Conservation (phyloP, 2,329 filamentous ascomycete species). For the Talaromyces atroroseus region DNA sequence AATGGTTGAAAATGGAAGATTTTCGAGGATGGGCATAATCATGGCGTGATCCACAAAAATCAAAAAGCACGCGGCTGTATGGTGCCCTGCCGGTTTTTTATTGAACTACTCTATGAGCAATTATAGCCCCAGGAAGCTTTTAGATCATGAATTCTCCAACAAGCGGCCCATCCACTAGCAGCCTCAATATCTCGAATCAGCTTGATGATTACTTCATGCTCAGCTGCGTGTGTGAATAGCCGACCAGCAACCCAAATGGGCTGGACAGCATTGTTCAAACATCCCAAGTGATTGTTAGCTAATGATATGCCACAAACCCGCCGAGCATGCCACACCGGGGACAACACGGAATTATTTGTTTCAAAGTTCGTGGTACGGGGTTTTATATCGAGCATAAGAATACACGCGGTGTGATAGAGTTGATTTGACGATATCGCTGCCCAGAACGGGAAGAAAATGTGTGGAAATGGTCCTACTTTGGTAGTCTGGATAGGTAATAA, state of each 20-base stretch:
- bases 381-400: constrained; percentile 46
- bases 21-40: not conserved
- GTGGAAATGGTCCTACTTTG: constrained; percentile 45
- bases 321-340: constrained; percentile 51
- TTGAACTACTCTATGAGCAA: constrained; percentile 3
- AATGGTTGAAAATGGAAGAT: constrained; percentile 17
- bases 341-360: constrained; percentile 23
- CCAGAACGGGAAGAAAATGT: constrained; percentile 50
- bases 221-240: constrained; percentile 48
- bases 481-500: constrained; percentile 43
- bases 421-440: constrained; percentile 55
- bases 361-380: constrained; percentile 29
- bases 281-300: constrained; percentile 52
- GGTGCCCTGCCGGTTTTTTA: not conserved
- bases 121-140: constrained; percentile 34
- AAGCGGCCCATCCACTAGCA: constrained; percentile 50
- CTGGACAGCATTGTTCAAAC: constrained; percentile 54
- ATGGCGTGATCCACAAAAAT: not conserved
- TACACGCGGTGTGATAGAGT: constrained; percentile 52
- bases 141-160: constrained; percentile 51
- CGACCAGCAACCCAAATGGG: constrained; percentile 54
- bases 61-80: not conserved
- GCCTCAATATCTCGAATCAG: constrained; percentile 47
- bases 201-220: constrained; percentile 32
- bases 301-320: constrained; percentile 53